phyloP scores from a whole-genome alignment of 2,329 filamentous ascomycete genomes.

The Didymella arachidicola region DNA sequence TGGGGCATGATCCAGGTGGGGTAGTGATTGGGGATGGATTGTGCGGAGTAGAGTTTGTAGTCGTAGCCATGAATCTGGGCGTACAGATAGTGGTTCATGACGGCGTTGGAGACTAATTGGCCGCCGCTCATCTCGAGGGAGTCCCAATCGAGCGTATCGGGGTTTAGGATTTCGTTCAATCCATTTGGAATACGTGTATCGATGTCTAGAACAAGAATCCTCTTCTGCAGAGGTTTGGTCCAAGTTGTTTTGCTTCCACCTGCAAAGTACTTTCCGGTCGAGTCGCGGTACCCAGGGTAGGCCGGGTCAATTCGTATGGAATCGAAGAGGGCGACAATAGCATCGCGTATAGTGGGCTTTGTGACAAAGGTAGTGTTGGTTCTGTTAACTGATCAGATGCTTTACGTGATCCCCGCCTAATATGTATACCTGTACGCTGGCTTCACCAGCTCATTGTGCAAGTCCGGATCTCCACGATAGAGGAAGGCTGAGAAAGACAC shows the following conservation, averaged over 20 bases:
- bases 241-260: slow-evolving; percentile 26
- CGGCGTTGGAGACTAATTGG: slow-evolving; percentile 41
- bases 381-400: slow-evolving; percentile 3
- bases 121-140: slow-evolving; percentile 27
- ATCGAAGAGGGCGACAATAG: slow-evolving; percentile 27
- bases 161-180: slow-evolving; percentile 39
- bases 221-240: slow-evolving; percentile 31
- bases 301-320: slow-evolving; percentile 26
- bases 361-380: slow-evolving; percentile 6
- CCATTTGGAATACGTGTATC: slow-evolving; percentile 46
- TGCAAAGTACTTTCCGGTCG: slow-evolving; percentile 23
- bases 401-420: not conserved
- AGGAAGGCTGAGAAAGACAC: slow-evolving; percentile 22
- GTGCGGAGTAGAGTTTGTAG: slow-evolving; percentile 55
- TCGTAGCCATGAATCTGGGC: slow-evolving; percentile 53
- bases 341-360: slow-evolving; percentile 24
- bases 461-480: slow-evolving; percentile 15
- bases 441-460: slow-evolving; percentile 14
- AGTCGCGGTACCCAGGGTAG: slow-evolving; percentile 21
- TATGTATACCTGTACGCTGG: slow-evolving; percentile 21
- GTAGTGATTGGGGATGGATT: slow-evolving; percentile 46
- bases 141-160: slow-evolving; percentile 48
- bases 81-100: slow-evolving; percentile 16
- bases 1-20: slow-evolving; percentile 57
- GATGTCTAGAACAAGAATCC: slow-evolving; percentile 42